Evolutionary conservation across 306 rosid genomes (phyloP).

Genomic region (peach (Prunus persica)): Prunus_persica_NCBIv2 NC_034011.1:22657001-22657500

Average conservation of each 20-base stretch:
- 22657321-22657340: conserved; percentile 17
- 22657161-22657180: neutral
- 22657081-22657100: neutral
- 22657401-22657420: conserved; percentile 28
- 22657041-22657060: neutral
- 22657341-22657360: neutral
- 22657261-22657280: neutral
- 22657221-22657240: neutral
- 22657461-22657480: conserved; percentile 35
- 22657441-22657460: conserved; percentile 28
- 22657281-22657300: neutral
- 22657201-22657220: neutral
- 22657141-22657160: no score
- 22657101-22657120: neutral
- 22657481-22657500: conserved; percentile 26
- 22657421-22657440: conserved; percentile 31
- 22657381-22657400: conserved; percentile 22
- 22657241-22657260: no score
- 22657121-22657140: neutral
- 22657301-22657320: conserved; percentile 7
- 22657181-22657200: neutral
- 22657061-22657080: neutral
- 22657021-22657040: neutral
- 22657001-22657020: no score
- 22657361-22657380: conserved; percentile 7